Evolutionary conservation across 768 basidiomycete species (phyloP).

Genomic region (Russula abietina): DNA sequence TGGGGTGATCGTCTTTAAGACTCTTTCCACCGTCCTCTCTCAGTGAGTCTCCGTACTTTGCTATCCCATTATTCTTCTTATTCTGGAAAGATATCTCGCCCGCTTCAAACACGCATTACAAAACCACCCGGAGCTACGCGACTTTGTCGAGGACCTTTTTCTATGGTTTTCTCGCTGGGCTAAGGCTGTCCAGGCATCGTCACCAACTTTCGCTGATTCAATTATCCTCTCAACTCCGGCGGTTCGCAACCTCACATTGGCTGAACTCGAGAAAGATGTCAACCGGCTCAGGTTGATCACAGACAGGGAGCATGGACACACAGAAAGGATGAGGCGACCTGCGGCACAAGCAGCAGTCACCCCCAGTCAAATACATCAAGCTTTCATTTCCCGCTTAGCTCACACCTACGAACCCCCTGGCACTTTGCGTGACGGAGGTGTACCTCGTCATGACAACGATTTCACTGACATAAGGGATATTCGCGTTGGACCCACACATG

Average conservation of each 20-base stretch:
- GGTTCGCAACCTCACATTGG: slow-evolving; percentile 37
- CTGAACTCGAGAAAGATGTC: slow-evolving; percentile 34
- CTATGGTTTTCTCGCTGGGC: slow-evolving; percentile 47
- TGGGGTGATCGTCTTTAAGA: slow-evolving; percentile 31
- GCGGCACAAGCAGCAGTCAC: slow-evolving; percentile 15
- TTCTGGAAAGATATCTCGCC: slow-evolving; percentile 41
- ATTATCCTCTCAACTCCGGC: slow-evolving; percentile 29
- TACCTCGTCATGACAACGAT: slow-evolving; percentile 65
- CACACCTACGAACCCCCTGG: slow-evolving; percentile 53
- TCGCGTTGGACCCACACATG: slow-evolving; percentile 60
- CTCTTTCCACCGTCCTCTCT: slow-evolving; percentile 26
- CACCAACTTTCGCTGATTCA: slow-evolving; percentile 41
- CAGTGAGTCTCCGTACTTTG: slow-evolving; percentile 17
- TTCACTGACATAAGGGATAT: slow-evolving; percentile 49
- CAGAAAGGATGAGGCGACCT: slow-evolving; percentile 25
- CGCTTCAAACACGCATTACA: slow-evolving; percentile 54
- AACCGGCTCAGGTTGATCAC: slow-evolving; percentile 39
- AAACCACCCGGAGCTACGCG: slow-evolving; percentile 40
- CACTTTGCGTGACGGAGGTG: slow-evolving; percentile 39
- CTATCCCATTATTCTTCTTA: background rate
- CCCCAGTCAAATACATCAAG: slow-evolving; percentile 30
- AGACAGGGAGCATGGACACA: slow-evolving; percentile 42
- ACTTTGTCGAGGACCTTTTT: slow-evolving; percentile 40
- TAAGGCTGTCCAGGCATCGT: slow-evolving; percentile 33
- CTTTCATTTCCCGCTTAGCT: slow-evolving; percentile 35